These are phyloP conservation scores for Penicillium goetzii DNA, from an alignment of 495 filamentous ascomycete species.

Conservation along the genomic window DNA sequence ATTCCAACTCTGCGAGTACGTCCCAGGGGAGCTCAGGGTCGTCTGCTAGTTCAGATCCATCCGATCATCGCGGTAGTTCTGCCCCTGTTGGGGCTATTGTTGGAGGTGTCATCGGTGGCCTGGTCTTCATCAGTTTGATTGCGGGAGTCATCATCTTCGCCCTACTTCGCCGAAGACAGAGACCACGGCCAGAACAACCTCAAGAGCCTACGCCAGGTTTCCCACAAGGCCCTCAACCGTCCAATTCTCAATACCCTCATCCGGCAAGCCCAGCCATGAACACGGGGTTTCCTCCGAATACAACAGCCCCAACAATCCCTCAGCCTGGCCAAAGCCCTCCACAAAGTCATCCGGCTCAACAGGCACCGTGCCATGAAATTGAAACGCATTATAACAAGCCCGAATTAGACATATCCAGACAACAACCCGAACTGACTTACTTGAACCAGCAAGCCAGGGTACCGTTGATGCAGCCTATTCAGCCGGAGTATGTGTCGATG, in stretches of 20 bases:
- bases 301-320: neutral
- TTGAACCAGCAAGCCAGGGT: neutral
- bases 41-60: neutral
- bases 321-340: neutral
- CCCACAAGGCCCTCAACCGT: neutral
- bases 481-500: slow-evolving; percentile 1
- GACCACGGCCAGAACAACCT: neutral
- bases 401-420: neutral
- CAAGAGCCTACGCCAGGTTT: neutral
- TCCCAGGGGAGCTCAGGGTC: neutral
- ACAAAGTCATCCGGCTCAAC: neutral
- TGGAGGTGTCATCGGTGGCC: neutral
- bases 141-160: neutral
- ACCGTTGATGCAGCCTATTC: neutral
- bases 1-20: neutral
- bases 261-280: neutral
- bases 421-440: neutral
- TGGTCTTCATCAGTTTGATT: neutral
- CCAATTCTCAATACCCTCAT: neutral
- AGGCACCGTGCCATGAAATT: neutral
- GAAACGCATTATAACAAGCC: neutral
- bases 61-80: neutral
- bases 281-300: neutral
- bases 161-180: neutral
- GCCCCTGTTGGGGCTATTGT: neutral